phyloP scores from a whole-genome alignment of 1,284 basidiomycete species.

The Salmacisia buchloeana region DNA sequence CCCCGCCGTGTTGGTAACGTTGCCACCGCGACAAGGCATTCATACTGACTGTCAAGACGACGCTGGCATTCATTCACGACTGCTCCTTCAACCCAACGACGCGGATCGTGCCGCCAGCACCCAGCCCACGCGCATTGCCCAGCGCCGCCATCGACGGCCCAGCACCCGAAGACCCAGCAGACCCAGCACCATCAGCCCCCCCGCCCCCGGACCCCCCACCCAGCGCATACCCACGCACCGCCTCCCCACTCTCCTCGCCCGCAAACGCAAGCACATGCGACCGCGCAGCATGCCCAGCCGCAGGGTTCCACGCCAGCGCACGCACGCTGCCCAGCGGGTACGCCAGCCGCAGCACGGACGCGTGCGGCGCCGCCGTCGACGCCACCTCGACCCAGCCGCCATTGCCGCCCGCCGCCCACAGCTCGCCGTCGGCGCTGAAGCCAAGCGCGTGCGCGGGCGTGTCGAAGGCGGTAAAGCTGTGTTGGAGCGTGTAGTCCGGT shows the following conservation, averaged over 20 bases:
- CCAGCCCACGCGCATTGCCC: not conserved
- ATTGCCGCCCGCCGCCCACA: conserved; percentile 1
- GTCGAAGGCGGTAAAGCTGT: conserved; percentile 1
- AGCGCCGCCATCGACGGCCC: not conserved
- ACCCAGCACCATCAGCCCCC: not conserved
- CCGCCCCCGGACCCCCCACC: not conserved
- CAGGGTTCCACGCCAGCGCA: not conserved
- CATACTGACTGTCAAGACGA: no score
- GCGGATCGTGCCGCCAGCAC: conserved; percentile 1
- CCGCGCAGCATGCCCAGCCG: not conserved
- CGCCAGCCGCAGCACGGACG: not conserved
- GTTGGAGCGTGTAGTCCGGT: not conserved
- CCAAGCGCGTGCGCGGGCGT: not conserved
- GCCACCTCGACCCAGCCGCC: conserved; percentile 5
- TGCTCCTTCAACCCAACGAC: not conserved
- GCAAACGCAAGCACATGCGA: not conserved
- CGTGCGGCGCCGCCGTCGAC: not conserved
- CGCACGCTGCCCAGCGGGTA: not conserved
- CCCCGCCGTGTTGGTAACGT: no score
- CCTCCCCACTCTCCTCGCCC: not conserved
- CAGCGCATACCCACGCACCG: not conserved
- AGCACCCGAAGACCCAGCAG: not conserved
- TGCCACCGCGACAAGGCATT: no score
- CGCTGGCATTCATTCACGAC: no score
- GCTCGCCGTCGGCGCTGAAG: conserved; percentile 4